Evolutionary conservation across 805 yeast genomes (phyloP).

Genomic region (Scheffersomyces amazonensis): DNA sequence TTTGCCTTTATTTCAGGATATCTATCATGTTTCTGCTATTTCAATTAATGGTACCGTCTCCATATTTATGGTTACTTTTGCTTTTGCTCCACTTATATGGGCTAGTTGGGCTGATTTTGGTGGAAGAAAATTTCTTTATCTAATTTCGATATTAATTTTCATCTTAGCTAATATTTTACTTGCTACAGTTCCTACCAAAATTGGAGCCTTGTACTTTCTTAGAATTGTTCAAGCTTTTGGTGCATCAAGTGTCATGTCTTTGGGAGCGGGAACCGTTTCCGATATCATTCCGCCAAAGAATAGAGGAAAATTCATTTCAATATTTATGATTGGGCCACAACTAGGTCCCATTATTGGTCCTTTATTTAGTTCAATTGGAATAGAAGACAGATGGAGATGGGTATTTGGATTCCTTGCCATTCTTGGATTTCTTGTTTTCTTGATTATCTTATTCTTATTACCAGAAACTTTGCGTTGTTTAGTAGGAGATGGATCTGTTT

Average conservation of each 20-base stretch:
- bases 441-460: constrained; percentile 23
- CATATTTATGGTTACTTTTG: constrained; percentile 54
- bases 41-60: constrained; percentile 55
- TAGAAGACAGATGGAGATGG: constrained; percentile 30
- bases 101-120: constrained; percentile 54
- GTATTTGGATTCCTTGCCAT: constrained; percentile 30
- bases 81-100: constrained; percentile 56
- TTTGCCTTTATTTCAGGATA: constrained; percentile 41
- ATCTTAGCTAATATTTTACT: constrained; percentile 25
- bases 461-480: constrained; percentile 39
- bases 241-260: constrained; percentile 32
- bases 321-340: constrained; percentile 39
- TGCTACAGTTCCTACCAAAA: constrained; percentile 27
- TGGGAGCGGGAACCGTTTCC: constrained; percentile 36
- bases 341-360: constrained; percentile 40
- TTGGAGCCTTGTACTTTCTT: constrained; percentile 25
- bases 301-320: constrained; percentile 30
- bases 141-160: constrained; percentile 23
- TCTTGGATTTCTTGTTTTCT: constrained; percentile 20
- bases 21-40: constrained; percentile 38
- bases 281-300: constrained; percentile 28
- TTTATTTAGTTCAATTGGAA: constrained; percentile 23
- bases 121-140: constrained; percentile 36
- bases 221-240: constrained; percentile 37
- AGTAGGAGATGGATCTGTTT: constrained; percentile 34